A percentile compares a stretch with the other conserved stretches of the same genome.
phyloP scores from a whole-genome alignment of 2,329 filamentous ascomycete genomes.

The Dactylonectria macrodidyma region DNA sequence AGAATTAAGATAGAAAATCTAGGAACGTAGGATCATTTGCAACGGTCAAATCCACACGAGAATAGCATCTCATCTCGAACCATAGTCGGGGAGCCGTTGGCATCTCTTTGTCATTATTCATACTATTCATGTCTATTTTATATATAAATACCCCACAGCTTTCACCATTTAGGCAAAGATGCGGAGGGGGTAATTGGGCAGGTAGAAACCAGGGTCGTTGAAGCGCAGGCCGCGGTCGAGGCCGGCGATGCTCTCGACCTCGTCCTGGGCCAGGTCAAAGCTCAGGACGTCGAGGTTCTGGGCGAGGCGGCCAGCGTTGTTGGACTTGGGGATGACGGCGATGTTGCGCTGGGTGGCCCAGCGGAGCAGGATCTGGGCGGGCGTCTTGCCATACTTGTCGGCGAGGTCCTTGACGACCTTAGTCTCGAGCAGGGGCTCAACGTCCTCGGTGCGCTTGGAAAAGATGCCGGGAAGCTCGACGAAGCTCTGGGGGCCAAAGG shows the following conservation, averaged over 20 bases:
- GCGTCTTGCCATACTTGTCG: conserved; percentile 68
- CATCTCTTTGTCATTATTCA: conserved; percentile 18
- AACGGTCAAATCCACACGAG: not conserved
- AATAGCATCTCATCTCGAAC: not conserved
- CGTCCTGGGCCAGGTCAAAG: conserved; percentile 68
- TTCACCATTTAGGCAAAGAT: conserved; percentile 61
- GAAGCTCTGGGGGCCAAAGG: conserved; percentile 71
- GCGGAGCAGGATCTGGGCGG: conserved; percentile 76
- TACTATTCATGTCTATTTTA: conserved; percentile 15
- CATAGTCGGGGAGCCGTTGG: not conserved
- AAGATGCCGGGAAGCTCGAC: conserved; percentile 49
- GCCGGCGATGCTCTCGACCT: conserved; percentile 69
- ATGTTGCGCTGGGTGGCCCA: conserved; percentile 78
- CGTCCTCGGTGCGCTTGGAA: conserved; percentile 47
- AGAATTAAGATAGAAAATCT: not conserved
- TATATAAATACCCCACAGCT: conserved; percentile 15
- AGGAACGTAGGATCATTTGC: not conserved
- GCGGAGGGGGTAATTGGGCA: conserved; percentile 61
- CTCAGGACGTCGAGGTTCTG: conserved; percentile 71
- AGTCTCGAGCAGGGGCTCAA: conserved; percentile 50
- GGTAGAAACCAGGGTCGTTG: conserved; percentile 64
- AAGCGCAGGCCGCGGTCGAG: conserved; percentile 71
- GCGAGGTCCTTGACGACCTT: conserved; percentile 65
- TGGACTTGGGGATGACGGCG: conserved; percentile 76
- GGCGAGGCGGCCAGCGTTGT: conserved; percentile 63